Percentiles rank a stretch among this genome's conserved stretches.
phyloP scores from a whole-genome alignment of 2,329 filamentous ascomycete species.

The Arthrobotrys iridis region DNA sequence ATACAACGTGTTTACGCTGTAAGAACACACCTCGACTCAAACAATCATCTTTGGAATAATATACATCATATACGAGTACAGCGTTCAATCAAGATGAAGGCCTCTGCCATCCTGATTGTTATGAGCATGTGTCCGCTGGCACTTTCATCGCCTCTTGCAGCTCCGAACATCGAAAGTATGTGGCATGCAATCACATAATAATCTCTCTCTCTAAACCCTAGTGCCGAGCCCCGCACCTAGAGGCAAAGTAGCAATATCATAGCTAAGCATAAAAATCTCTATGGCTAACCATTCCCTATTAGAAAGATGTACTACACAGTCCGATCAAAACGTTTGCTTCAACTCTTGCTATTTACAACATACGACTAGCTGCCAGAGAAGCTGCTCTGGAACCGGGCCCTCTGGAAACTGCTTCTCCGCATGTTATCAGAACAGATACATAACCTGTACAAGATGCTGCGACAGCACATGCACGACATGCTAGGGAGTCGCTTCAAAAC shows the following conservation, averaged over 20 bases:
- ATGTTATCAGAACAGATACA: conserved; percentile 14
- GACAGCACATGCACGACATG: conserved; percentile 7
- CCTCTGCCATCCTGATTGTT: background rate
- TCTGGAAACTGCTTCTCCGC: conserved; percentile 3
- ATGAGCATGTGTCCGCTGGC: background rate
- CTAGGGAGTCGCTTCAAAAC: too few relatives aligned
- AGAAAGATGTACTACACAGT: background rate
- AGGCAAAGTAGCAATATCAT: background rate
- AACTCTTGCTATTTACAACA: background rate
- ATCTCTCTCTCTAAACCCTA: background rate
- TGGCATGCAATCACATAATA: background rate
- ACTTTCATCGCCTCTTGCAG: background rate
- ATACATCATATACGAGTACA: too few relatives aligned
- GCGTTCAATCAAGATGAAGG: background rate
- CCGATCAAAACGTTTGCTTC: background rate
- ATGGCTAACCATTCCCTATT: background rate
- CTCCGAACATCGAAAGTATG: background rate
- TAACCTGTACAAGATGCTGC: conserved; percentile 8
- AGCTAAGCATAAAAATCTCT: background rate
- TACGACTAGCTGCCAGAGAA: background rate
- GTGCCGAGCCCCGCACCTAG: background rate
- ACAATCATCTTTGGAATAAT: too few relatives aligned
- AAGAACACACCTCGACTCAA: too few relatives aligned
- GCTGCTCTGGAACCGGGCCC: background rate
- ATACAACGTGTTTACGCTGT: too few relatives aligned